Evolutionary conservation across 805 yeast species (phyloP).

Genomic region (Yarrowia alimentaria): DNA sequence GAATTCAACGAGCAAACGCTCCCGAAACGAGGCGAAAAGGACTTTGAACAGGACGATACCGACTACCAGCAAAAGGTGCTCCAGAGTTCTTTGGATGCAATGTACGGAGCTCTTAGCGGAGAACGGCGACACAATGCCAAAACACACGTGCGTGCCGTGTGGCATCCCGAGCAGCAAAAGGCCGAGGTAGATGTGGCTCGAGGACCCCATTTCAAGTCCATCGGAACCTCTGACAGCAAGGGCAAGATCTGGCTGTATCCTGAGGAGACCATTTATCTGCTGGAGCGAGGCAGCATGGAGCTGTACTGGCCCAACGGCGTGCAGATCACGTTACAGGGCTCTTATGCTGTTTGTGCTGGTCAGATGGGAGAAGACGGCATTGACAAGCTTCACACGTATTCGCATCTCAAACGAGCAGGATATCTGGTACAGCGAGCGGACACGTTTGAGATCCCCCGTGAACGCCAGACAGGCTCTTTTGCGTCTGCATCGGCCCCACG

Average conservation of each 20-base stretch:
- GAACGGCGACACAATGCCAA: constrained; percentile 44
- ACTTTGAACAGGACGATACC: constrained; percentile 80
- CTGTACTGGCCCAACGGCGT: constrained; percentile 42
- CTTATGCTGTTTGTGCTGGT: constrained; percentile 54
- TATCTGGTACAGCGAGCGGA: constrained; percentile 52
- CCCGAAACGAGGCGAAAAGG: constrained; percentile 82
- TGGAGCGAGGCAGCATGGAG: constrained; percentile 72
- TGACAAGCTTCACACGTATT: constrained; percentile 64
- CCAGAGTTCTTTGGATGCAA: constrained; percentile 57
- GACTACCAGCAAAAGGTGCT: constrained; percentile 50
- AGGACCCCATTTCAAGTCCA: constrained; percentile 71
- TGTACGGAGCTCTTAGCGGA: constrained; percentile 62
- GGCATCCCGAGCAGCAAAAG: constrained; percentile 39
- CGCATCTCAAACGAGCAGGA: constrained; percentile 74
- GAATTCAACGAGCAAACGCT: constrained; percentile 32
- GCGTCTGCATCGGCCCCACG: not conserved
- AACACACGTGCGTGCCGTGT: constrained; percentile 53
- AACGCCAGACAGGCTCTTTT: no score
- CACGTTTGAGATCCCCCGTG: no score
- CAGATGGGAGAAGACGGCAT: constrained; percentile 42
- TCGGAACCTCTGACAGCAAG: constrained; percentile 58
- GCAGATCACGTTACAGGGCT: constrained; percentile 59
- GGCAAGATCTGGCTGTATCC: constrained; percentile 54
- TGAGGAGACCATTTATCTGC: constrained; percentile 72
- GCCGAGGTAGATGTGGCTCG: constrained; percentile 52